Conservation (phyloP, 2,329 filamentous ascomycete genomes). For the Curvularia lunata region DNA sequence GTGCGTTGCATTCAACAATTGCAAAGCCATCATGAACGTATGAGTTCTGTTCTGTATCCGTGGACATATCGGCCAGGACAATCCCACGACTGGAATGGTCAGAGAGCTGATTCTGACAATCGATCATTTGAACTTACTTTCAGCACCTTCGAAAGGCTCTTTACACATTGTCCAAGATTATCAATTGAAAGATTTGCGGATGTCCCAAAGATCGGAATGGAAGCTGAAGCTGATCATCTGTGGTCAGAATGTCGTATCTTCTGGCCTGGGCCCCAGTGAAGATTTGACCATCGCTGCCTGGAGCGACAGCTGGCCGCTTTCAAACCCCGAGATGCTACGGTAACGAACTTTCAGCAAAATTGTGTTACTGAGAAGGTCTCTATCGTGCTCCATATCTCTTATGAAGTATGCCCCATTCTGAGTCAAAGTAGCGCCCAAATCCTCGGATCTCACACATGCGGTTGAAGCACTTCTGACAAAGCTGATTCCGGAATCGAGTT, state of each 20-base stretch:
- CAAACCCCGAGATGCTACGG: background rate
- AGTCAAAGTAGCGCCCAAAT: constrained; percentile 32
- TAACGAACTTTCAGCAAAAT: no score
- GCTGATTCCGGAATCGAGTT: constrained; percentile 22
- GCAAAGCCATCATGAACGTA: background rate
- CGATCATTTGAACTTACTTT: background rate
- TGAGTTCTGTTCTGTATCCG: background rate
- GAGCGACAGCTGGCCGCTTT: background rate
- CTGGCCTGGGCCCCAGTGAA: background rate
- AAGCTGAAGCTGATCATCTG: background rate
- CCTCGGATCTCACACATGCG: constrained; percentile 34
- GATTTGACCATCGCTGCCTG: background rate
- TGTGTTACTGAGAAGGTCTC: background rate
- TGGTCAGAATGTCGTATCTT: background rate
- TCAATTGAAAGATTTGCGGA: background rate
- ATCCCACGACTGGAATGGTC: background rate
- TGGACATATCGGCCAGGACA: background rate
- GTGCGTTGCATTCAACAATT: background rate
- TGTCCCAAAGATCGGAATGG: background rate
- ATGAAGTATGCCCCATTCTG: constrained; percentile 28
- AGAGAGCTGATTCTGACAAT: background rate
- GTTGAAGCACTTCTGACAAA: constrained; percentile 34
- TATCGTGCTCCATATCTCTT: constrained; percentile 14
- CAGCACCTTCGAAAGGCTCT: background rate
- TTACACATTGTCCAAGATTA: background rate